Conservation (phyloP, 257 asterid genomes). For the Scutellaria galericulata region DNA sequence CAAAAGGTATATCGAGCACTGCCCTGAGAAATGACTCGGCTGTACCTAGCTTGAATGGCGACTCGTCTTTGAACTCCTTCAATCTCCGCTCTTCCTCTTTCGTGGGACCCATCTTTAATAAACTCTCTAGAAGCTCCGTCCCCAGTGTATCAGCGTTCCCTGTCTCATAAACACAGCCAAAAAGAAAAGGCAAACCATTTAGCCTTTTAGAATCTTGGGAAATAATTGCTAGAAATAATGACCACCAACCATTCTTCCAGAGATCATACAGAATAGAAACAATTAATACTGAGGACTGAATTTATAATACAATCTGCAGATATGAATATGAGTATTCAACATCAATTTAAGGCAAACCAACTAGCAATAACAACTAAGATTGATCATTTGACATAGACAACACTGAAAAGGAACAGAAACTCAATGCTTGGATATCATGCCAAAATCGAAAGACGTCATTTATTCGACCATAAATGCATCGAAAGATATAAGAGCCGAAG, state of each 20-base stretch:
- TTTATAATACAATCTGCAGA: neutral
- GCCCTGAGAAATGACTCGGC: slow-evolving; percentile 86
- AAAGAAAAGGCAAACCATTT: neutral
- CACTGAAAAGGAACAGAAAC: neutral
- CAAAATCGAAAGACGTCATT: neutral
- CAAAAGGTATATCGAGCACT: slow-evolving; percentile 70
- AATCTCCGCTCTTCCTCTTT: slow-evolving; percentile 72
- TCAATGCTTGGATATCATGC: neutral
- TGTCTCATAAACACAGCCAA: slow-evolving; percentile 31
- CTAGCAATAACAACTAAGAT: neutral
- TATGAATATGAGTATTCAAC: slow-evolving; percentile 13
- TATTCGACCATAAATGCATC: neutral
- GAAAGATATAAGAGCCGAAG: neutral
- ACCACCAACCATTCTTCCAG: slow-evolving; percentile 13
- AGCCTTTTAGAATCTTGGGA: neutral
- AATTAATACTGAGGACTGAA: slow-evolving; percentile 26
- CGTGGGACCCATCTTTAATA: slow-evolving; percentile 85
- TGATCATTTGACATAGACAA: neutral
- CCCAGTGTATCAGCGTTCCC: slow-evolving; percentile 74
- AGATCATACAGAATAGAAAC: slow-evolving; percentile 17
- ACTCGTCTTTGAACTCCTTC: slow-evolving; percentile 61
- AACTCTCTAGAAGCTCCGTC: slow-evolving; percentile 72
- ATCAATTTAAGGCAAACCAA: neutral
- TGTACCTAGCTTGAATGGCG: slow-evolving; percentile 61
- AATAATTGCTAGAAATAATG: neutral